A percentile compares a stretch with the other conserved stretches of the same genome.
These are phyloP conservation scores for Chrysanthemum makinoi DNA, from an alignment of 129 eudicot genomes.

Conservation along the genomic window DNA sequence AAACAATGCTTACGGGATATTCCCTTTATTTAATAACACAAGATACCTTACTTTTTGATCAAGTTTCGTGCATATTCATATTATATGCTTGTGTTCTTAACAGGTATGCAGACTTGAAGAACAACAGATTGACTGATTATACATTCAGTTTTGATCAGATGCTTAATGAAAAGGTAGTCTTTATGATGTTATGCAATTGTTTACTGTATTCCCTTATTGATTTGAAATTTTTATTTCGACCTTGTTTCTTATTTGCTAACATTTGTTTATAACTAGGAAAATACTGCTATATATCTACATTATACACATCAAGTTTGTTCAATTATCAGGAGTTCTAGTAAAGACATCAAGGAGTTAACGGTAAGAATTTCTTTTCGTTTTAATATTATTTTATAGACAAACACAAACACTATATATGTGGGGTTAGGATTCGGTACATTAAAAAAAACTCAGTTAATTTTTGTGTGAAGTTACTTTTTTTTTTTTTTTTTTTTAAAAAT, in stretches of 20 bases:
- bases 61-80: too few species aligned
- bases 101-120: constrained; percentile 1
- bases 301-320: neutral
- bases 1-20: neutral
- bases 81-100: neutral
- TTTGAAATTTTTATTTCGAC: too few species aligned
- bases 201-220: neutral
- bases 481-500: too few species aligned
- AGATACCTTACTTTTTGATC: neutral
- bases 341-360: neutral
- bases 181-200: neutral
- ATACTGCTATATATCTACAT: neutral
- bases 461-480: neutral
- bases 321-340: too few species aligned
- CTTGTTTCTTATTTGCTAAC: neutral
- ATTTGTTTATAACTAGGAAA: neutral
- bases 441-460: neutral
- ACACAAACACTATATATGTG: neutral
- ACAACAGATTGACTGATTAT: neutral
- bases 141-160: constrained; percentile 1
- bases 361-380: neutral
- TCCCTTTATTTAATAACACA: neutral
- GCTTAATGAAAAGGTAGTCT: neutral
- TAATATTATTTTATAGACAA: too few species aligned
- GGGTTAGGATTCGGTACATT: too few species aligned